phyloP scores from a whole-genome alignment of 1,139 yeast genomes.

The Suhomyces coccinellae region DNA sequence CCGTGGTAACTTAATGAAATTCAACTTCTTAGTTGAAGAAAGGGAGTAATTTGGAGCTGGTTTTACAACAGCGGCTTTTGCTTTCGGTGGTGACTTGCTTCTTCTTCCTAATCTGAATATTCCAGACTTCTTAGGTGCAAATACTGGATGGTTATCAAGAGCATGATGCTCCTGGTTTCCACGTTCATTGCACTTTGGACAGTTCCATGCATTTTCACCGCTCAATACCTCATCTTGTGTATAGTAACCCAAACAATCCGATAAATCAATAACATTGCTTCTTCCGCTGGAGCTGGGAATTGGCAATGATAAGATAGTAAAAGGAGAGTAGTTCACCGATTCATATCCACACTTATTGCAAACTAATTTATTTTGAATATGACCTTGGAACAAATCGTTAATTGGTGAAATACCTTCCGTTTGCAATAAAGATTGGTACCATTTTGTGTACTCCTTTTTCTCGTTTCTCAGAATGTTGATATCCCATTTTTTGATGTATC shows the following conservation, averaged over 20 bases:
- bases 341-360: conserved; percentile 66
- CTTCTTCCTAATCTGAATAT: conserved; percentile 38
- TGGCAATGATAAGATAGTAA: conserved; percentile 65
- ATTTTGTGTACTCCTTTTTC: conserved; percentile 54
- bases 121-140: conserved; percentile 33
- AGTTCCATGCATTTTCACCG: conserved; percentile 78
- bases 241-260: conserved; percentile 66
- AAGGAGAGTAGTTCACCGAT: conserved; percentile 59
- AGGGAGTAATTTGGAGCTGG: conserved; percentile 3
- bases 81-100: conserved; percentile 35
- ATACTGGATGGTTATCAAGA: conserved; percentile 42
- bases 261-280: conserved; percentile 39
- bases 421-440: conserved; percentile 54
- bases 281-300: conserved; percentile 49
- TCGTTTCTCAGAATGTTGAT: conserved; percentile 33
- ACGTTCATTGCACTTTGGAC: conserved; percentile 57
- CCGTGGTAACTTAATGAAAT: conserved; percentile 64
- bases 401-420: conserved; percentile 67
- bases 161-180: conserved; percentile 11
- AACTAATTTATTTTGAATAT: conserved; percentile 60
- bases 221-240: conserved; percentile 66
- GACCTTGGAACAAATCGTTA: conserved; percentile 64
- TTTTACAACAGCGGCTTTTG: conserved; percentile 14
- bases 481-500: conserved; percentile 34
- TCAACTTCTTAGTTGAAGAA: conserved; percentile 53